Evolutionary conservation across 768 basidiomycete genomes (phyloP).

Genomic region (Pleurotus sapidus): DNA sequence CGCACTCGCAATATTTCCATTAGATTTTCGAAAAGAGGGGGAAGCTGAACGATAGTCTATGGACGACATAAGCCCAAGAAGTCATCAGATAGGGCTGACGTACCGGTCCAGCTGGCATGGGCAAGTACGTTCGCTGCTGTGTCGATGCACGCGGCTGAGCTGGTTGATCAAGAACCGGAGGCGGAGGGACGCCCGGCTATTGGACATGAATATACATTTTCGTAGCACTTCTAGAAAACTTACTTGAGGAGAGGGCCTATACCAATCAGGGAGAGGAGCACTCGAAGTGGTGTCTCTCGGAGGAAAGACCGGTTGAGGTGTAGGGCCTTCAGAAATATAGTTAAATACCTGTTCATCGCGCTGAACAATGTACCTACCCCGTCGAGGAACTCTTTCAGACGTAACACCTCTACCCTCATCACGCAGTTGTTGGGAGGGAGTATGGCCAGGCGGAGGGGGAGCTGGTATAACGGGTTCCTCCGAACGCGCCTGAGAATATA

Average conservation of each 20-base stretch:
- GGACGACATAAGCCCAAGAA: conserved; percentile 4
- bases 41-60: conserved; percentile 61
- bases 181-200: conserved; percentile 19
- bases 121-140: conserved; percentile 23
- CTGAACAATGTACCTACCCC: background rate
- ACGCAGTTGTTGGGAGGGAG: background rate
- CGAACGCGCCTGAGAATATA: background rate
- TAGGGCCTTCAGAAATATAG: conserved; percentile 9
- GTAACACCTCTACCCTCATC: background rate
- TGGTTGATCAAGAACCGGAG: conserved; percentile 19
- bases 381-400: background rate
- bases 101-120: conserved; percentile 55
- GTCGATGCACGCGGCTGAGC: conserved; percentile 23
- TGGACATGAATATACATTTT: conserved; percentile 14
- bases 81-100: conserved; percentile 19
- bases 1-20: conserved; percentile 66
- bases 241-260: conserved; percentile 10
- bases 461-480: conserved; percentile 7
- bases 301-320: conserved; percentile 21
- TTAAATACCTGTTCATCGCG: background rate
- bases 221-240: background rate
- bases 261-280: too few relatives aligned
- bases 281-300: too few relatives aligned
- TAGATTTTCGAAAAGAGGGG: conserved; percentile 63
- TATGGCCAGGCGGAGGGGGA: background rate